Evolutionary conservation across 192 early-diverging fungal genomes (phyloP).

Genomic region (Funneliformis mosseae): DNA sequence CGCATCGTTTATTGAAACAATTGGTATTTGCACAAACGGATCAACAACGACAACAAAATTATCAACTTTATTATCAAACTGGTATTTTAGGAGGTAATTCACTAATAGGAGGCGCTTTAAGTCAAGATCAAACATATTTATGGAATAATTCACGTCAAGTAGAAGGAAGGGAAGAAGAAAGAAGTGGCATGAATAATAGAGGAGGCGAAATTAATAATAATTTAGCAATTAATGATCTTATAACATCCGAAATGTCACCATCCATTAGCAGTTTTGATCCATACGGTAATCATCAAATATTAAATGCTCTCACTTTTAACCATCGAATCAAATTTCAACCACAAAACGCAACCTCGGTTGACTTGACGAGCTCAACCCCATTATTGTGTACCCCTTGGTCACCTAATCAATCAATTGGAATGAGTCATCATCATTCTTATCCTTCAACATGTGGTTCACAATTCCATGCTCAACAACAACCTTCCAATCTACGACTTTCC

Average conservation of each 20-base stretch:
- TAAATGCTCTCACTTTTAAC: background rate
- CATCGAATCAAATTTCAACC: background rate
- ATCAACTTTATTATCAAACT: background rate
- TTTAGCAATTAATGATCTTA: no score
- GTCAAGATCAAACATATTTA: background rate
- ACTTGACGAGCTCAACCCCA: background rate
- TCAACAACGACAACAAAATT: background rate
- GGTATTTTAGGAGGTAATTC: background rate
- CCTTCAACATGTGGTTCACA: background rate
- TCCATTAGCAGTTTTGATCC: background rate
- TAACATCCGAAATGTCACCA: background rate
- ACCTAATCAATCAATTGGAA: background rate
- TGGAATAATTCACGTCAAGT: background rate
- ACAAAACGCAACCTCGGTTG: background rate
- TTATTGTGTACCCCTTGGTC: conserved; percentile 2
- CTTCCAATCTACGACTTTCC: background rate
- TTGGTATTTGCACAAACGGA: background rate
- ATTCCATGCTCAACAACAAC: background rate
- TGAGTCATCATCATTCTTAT: background rate
- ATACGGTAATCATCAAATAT: background rate
- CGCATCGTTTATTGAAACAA: background rate
- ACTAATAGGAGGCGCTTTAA: background rate
- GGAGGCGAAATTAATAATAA: no score
- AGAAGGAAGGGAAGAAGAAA: no score
- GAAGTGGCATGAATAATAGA: no score